Evolutionary conservation across 257 asterid genomes (phyloP).

Genomic region (Capsicum rhomboideum): DNA sequence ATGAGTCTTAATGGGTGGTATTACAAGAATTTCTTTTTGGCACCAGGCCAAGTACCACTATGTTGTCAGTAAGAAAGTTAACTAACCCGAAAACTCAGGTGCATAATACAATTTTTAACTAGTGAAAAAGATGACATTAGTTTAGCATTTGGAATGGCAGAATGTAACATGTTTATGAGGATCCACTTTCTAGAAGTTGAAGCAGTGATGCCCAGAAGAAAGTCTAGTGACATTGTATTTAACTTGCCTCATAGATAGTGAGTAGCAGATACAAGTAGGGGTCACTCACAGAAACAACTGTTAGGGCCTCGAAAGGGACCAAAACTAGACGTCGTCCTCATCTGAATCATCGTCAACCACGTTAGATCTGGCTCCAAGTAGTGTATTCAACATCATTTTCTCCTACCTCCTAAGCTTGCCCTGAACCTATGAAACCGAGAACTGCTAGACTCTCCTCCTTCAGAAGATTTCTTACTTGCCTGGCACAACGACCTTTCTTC

Average conservation of each 20-base stretch:
- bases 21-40: not conserved
- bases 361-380: slow-evolving; percentile 37
- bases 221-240: not conserved
- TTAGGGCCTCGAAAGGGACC: not conserved
- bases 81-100: not conserved
- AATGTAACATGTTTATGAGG: too few species aligned
- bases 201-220: not conserved
- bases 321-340: not conserved
- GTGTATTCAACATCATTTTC: slow-evolving; percentile 35
- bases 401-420: slow-evolving; percentile 41
- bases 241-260: too few species aligned
- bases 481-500: not conserved
- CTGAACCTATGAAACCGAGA: slow-evolving; percentile 18
- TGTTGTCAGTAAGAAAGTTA: not conserved
- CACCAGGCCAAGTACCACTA: not conserved
- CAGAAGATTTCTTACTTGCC: slow-evolving; percentile 9
- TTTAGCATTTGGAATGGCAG: not conserved
- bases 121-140: not conserved
- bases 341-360: slow-evolving; percentile 30
- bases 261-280: too few species aligned
- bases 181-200: too few species aligned
- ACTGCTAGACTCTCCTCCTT: slow-evolving; percentile 31
- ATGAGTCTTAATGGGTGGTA: not conserved
- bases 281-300: not conserved
- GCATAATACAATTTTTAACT: too few species aligned